Conservation (phyloP, 2,329 filamentous ascomycete genomes). For the Phialocephala subalpina region DNA sequence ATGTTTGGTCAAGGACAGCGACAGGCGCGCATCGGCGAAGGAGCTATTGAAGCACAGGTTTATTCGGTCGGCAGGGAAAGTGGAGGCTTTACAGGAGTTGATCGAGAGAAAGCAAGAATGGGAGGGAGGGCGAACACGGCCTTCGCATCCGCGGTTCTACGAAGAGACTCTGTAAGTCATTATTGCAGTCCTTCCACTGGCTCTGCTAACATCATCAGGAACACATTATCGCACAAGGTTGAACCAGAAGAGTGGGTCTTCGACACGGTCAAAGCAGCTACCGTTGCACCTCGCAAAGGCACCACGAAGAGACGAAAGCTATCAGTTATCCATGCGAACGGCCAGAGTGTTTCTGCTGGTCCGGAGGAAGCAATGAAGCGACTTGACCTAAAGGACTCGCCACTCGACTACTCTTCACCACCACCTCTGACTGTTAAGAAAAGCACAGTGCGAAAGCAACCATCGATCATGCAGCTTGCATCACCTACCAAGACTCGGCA, state of each 20-base stretch:
- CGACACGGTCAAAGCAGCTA: slow-evolving; percentile 83
- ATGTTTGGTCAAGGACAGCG: slow-evolving; percentile 92
- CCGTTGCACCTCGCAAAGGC: slow-evolving; percentile 64
- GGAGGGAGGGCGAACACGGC: slow-evolving; percentile 76
- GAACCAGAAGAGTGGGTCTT: slow-evolving; percentile 94
- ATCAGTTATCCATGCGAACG: slow-evolving; percentile 60
- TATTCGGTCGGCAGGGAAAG: slow-evolving; percentile 84
- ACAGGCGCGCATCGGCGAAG: slow-evolving; percentile 82
- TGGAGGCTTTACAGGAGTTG: slow-evolving; percentile 87
- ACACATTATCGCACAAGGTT: slow-evolving; percentile 70
- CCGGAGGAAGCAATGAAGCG: slow-evolving; percentile 67
- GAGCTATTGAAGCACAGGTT: slow-evolving; percentile 90
- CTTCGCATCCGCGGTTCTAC: slow-evolving; percentile 83
- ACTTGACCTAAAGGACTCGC: slow-evolving; percentile 67
- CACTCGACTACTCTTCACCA: slow-evolving; percentile 64
- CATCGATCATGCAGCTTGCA: slow-evolving; percentile 45
- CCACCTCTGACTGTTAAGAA: slow-evolving; percentile 64
- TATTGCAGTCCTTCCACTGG: neutral
- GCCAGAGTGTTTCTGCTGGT: slow-evolving; percentile 36
- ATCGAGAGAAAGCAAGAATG: slow-evolving; percentile 84
- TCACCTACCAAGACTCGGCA: slow-evolving; percentile 42
- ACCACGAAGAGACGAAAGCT: slow-evolving; percentile 61
- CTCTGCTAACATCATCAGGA: slow-evolving; percentile 48
- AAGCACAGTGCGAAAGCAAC: slow-evolving; percentile 57
- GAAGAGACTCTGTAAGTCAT: slow-evolving; percentile 80